These are phyloP conservation scores for Protea cynaroides DNA, from an alignment of 164 flowering plant species.

Conservation along the genomic window DNA sequence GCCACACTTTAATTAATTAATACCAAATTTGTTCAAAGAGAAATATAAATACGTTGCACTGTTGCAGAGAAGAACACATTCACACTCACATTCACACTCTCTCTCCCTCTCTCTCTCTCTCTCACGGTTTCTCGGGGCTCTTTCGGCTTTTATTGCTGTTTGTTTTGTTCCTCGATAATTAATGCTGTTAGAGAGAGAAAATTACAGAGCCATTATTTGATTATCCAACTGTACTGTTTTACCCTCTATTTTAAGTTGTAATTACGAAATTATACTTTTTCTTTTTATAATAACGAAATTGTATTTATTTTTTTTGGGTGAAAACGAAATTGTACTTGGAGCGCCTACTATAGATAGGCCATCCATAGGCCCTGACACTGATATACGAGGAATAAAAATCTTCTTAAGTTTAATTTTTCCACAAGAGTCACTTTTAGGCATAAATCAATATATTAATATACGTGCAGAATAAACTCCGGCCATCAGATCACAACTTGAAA, in stretches of 20 bases:
- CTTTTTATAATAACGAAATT: too few relatives aligned
- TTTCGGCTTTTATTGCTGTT: slow-evolving; percentile 6
- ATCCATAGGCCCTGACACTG: too few relatives aligned
- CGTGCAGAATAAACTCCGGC: too few relatives aligned
- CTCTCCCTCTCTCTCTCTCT: neutral
- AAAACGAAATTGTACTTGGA: too few relatives aligned
- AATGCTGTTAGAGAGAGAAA: slow-evolving; percentile 4
- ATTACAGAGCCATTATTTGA: slow-evolving; percentile 3
- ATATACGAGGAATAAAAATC: too few relatives aligned
- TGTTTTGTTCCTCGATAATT: neutral
- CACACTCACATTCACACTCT: slow-evolving; percentile 1
- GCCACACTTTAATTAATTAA: slow-evolving; percentile 6
- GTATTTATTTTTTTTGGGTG: too few relatives aligned
- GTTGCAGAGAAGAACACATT: neutral
- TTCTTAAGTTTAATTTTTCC: too few relatives aligned
- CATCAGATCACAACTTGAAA: too few relatives aligned
- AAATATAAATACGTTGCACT: neutral
- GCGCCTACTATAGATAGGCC: too few relatives aligned
- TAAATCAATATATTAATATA: too few relatives aligned
- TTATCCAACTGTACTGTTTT: neutral
- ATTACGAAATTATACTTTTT: too few relatives aligned
- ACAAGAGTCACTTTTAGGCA: too few relatives aligned
- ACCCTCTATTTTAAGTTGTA: neutral
- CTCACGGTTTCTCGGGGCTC: neutral
- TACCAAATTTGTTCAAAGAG: neutral